phyloP scores from a whole-genome alignment of 257 asterid species.

The Solanum stenotomum region DNA sequence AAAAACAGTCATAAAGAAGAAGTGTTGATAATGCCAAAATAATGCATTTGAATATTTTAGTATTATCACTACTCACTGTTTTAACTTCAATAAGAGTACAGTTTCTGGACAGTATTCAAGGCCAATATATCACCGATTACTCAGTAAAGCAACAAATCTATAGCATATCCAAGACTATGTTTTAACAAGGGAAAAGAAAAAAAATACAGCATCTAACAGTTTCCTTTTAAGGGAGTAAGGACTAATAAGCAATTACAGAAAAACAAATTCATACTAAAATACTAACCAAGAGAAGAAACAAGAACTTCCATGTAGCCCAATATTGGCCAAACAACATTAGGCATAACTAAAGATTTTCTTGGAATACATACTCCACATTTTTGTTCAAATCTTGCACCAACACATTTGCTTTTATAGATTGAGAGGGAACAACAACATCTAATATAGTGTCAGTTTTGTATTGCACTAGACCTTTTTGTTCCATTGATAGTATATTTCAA shows the following conservation, averaged over 20 bases:
- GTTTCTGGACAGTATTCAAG: not conserved
- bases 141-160: not conserved
- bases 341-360: not conserved
- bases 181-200: not conserved
- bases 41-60: not conserved
- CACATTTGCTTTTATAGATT: not conserved
- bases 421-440: not conserved
- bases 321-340: not conserved
- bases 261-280: not conserved
- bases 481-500: not conserved
- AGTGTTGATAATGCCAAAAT: not conserved
- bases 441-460: not conserved
- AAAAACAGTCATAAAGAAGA: not conserved
- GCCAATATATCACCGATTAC: not conserved
- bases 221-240: not conserved
- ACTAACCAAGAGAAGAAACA: not conserved
- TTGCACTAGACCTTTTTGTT: not conserved
- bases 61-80: not conserved
- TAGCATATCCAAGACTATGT: not conserved
- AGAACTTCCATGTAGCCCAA: not conserved
- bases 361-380: not conserved
- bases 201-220: not conserved
- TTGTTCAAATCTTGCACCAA: not conserved
- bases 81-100: not conserved
- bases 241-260: not conserved